Base-by-base conservation (phyloP, 139 green algal genomes). In the Micractinium sp. region DNA sequence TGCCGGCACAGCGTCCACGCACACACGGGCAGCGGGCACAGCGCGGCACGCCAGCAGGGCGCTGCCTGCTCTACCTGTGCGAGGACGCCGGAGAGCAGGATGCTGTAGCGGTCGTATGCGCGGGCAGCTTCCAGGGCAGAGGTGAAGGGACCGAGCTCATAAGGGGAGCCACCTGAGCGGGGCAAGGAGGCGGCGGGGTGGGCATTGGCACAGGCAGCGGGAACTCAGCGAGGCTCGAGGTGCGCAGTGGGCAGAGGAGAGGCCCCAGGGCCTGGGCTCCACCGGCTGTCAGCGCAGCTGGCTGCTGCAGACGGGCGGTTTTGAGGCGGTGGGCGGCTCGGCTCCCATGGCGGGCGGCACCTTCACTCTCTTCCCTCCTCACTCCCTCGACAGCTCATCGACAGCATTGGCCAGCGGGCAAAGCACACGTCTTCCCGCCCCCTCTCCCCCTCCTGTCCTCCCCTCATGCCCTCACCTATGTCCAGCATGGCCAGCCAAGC, bases 71-170 rank as follows among this genome's bases (percentile, higher is more conserved):
- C 9, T 63, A 87, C 82, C 82, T 87, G 63, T 16, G 82, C 82
- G 5, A 13, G 29, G 9, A 77, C 53, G 27, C 90, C 90, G 33
- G 86, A 53, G 14, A 92, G 80, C 79, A 92, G 60, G 22, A 92
- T 33, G 19, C 69, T 77, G 73, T 92, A 92, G 71, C 86, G 87
- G 53, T 92, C 90, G 76, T 84, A 79, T 3, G 90, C 90, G 1
- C 74, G 79, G 1, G 90, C 90, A 18, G 90, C 90, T 36, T 91
- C 90, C 61, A 86, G 27, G 25, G 31, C 69, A 19, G 81, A 87
- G 31, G 12, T 27, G 74, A 86, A 92, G 29, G 90, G 90, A 0
- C 90, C 90, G 39, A 92, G 86, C 69, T 91, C 81, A 56, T 89
- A 92, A 18, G 79, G 39, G 0, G 38, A 85, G 56, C 77, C 67